Conservation (phyloP, 2,329 filamentous ascomycete genomes). For the Pleomassaria siparia region DNA sequence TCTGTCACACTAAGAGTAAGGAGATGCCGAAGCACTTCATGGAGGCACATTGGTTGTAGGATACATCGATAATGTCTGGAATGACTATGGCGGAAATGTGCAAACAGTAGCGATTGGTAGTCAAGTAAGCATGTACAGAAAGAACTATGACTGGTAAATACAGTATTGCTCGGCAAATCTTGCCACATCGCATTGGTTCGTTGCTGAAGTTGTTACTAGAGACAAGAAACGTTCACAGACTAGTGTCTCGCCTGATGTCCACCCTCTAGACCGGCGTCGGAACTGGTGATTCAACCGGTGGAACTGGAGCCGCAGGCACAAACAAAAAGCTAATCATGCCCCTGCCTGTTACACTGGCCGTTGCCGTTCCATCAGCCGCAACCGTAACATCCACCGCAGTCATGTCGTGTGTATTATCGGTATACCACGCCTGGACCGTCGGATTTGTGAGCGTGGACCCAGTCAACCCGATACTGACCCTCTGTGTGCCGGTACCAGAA, state of each 20-base stretch:
- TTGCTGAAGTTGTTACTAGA: no score
- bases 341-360: slow-evolving; percentile 24
- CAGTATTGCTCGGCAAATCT: no score
- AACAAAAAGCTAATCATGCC: slow-evolving; percentile 33
- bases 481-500: slow-evolving; percentile 23
- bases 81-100: neutral
- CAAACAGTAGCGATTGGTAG: neutral
- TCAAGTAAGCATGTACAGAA: no score
- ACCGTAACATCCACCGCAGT: slow-evolving; percentile 16
- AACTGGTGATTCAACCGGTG: no score
- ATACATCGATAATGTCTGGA: neutral
- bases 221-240: no score
- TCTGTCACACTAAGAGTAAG: neutral
- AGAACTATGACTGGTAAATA: no score
- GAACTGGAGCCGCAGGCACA: slow-evolving; percentile 5
- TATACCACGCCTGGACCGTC: slow-evolving; percentile 25
- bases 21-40: neutral
- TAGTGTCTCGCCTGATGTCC: no score
- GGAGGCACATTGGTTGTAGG: neutral
- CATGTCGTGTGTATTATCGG: slow-evolving; percentile 29
- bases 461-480: slow-evolving; percentile 13
- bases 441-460: slow-evolving; percentile 8
- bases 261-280: slow-evolving; percentile 2
- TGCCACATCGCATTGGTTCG: no score
- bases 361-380: slow-evolving; percentile 23